Evolutionary conservation across 768 basidiomycete genomes (phyloP).

Genomic region (Leucocoprinus birnbaumii): DNA sequence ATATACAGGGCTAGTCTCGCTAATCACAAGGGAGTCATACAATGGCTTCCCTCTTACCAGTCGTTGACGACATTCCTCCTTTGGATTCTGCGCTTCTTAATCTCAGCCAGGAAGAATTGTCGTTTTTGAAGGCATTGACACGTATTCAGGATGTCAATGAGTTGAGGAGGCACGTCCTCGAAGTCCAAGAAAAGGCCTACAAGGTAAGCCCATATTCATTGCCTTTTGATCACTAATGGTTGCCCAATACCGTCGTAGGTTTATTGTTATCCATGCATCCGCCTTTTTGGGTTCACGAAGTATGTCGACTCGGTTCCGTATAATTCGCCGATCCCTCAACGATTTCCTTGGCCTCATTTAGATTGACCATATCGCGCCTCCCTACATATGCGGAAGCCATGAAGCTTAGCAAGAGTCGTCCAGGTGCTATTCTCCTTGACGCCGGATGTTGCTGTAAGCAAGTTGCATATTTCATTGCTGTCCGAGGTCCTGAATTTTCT

Average conservation of each 20-base stretch:
- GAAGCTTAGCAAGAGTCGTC: slow-evolving; percentile 20
- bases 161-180: slow-evolving; percentile 36
- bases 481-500: not conserved
- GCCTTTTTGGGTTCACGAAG: not conserved
- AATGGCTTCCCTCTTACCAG: slow-evolving; percentile 9
- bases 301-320: no score
- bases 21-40: no score
- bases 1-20: no score
- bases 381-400: slow-evolving; percentile 31
- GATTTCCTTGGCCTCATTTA: no score
- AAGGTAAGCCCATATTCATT: slow-evolving; percentile 6
- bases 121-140: slow-evolving; percentile 33
- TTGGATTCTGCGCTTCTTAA: slow-evolving; percentile 7
- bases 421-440: slow-evolving; percentile 35
- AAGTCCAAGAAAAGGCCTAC: slow-evolving; percentile 34
- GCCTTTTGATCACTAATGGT: no score
- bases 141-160: slow-evolving; percentile 32
- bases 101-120: slow-evolving; percentile 19
- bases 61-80: slow-evolving; percentile 7
- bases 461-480: slow-evolving; percentile 10
- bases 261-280: slow-evolving; percentile 35
- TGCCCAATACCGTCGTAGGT: slow-evolving; percentile 12
- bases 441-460: slow-evolving; percentile 46
- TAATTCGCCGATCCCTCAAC: no score
- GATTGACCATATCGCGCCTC: slow-evolving; percentile 30